phyloP scores from a whole-genome alignment of 2,329 filamentous ascomycete genomes.

The Colletotrichum australisinense region DNA sequence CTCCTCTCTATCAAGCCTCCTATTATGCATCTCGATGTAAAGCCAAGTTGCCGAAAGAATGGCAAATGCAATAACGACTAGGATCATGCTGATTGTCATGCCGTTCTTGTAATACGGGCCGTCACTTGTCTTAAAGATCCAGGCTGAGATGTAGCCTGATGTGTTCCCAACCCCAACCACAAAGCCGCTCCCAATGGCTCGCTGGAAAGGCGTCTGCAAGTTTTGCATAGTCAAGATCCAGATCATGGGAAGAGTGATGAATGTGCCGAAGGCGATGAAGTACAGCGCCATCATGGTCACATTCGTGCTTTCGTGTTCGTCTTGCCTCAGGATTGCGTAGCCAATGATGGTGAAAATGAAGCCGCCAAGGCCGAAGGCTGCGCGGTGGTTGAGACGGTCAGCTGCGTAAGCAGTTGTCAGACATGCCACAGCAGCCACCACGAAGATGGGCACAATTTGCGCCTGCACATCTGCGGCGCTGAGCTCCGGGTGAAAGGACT shows the following conservation, averaged over 20 bases:
- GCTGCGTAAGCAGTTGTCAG: slow-evolving; percentile 26
- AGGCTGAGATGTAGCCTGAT: slow-evolving; percentile 35
- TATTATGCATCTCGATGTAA: slow-evolving; percentile 27
- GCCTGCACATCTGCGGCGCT: slow-evolving; percentile 33
- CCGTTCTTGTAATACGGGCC: slow-evolving; percentile 33
- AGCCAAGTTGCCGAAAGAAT: slow-evolving; percentile 24
- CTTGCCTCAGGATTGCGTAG: slow-evolving; percentile 24
- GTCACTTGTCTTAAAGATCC: slow-evolving; percentile 37
- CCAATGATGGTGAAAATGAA: slow-evolving; percentile 33
- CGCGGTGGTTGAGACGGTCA: slow-evolving; percentile 36
- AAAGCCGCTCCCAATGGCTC: slow-evolving; percentile 46
- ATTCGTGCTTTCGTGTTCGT: neutral
- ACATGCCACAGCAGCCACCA: slow-evolving; percentile 33
- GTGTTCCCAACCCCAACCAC: slow-evolving; percentile 53
- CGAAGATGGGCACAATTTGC: slow-evolving; percentile 36
- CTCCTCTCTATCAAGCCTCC: slow-evolving; percentile 2
- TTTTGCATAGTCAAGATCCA: slow-evolving; percentile 36
- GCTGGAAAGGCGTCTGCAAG: slow-evolving; percentile 35
- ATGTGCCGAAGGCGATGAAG: slow-evolving; percentile 35
- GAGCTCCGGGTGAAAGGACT: slow-evolving; percentile 32
- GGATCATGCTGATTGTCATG: slow-evolving; percentile 33
- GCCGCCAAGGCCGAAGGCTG: slow-evolving; percentile 33
- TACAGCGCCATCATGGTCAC: slow-evolving; percentile 37
- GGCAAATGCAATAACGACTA: slow-evolving; percentile 17
- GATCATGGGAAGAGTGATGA: slow-evolving; percentile 36